Conservation (phyloP, 2,329 filamentous ascomycete species). For the Penicillium sp. region DNA sequence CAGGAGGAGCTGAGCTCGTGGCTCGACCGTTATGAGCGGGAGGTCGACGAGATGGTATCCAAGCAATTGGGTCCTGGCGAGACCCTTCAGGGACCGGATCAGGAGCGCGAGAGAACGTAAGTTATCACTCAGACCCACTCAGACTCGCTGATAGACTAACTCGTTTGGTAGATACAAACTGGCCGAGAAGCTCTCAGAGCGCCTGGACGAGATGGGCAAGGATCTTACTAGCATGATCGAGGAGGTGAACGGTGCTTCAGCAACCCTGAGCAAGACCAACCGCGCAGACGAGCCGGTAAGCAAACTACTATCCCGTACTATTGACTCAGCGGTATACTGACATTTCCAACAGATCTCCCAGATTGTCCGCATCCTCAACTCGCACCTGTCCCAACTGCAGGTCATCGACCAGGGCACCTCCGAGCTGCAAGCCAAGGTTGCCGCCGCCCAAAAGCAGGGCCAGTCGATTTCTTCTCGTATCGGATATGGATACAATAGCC, state of each 20-base stretch:
- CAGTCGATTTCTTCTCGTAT: conserved; percentile 51
- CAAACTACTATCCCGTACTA: conserved; percentile 26
- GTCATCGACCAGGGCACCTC: conserved; percentile 86
- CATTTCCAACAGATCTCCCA: conserved; percentile 68
- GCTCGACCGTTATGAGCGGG: conserved; percentile 86
- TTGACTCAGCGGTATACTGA: conserved; percentile 12
- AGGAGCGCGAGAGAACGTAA: conserved; percentile 89
- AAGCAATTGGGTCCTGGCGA: conserved; percentile 75
- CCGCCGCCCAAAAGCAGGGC: conserved; percentile 75
- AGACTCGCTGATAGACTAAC: conserved; percentile 20
- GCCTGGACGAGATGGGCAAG: conserved; percentile 89
- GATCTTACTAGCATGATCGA: conserved; percentile 95
- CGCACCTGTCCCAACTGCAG: conserved; percentile 86
- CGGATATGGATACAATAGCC: conserved; percentile 37
- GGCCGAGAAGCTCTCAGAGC: conserved; percentile 87
- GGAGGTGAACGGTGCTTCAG: conserved; percentile 93
- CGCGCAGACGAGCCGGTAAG: conserved; percentile 84
- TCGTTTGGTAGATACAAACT: conserved; percentile 66
- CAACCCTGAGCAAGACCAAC: conserved; percentile 80
- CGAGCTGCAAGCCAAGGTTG: conserved; percentile 77
- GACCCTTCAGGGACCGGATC: conserved; percentile 80
- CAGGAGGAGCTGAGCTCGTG: conserved; percentile 86
- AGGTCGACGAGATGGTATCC: conserved; percentile 84
- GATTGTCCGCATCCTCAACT: conserved; percentile 92
- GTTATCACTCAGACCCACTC: conserved; percentile 27